Evolutionary conservation across 805 yeast genomes (phyloP), one percentile per base, ranked within the genome.

Genomic region (Monosporozyma solicola): DNA sequence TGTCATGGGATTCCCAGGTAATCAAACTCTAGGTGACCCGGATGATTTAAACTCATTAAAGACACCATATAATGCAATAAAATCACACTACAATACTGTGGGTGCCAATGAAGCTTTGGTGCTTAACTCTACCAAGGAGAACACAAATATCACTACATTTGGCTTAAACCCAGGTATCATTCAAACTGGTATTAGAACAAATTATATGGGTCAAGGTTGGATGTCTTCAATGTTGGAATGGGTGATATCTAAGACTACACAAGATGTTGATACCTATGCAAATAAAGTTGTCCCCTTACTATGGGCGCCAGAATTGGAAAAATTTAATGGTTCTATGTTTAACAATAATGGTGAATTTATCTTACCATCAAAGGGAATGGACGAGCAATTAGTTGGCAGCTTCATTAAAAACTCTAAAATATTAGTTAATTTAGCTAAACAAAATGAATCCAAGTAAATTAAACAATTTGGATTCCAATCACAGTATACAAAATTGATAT

Each of bases 111-210:
- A 73, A 54, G 62, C 72, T 1, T 53, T 73, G 25, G 74, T 72
- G 1, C 41, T 57, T 8, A 60, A 62, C 48, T 46, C 25, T 20
- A 55, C 53, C 3, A 55, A 53, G 15, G 48, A 57, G n/a, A 25
- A 51, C 11, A 54, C 55, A 27, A 64, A 60, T 49, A 59, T 64
- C 1, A 53, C 60, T 16, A 51, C 68, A 37, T 72, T 55, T 56
- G 77, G 77, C 1, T 61, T 73, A 41, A 73, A 73, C 51, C 77
- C 76, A 5, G 76, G 76, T 2, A 5, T 73, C 1, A 66, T 72
- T 27, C 67, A 61, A 51, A 71, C 76, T 0, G 55, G 59, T 45
- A 72, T 72, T 44, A 64, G 76, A 53, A 52, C 57, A 35, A 73
- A 72, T 52, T 46, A 64, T 29, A 76, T 75, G 20, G 51, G 55